These are phyloP conservation scores for Trypanosoma boissoni DNA, from an alignment of 208 protist genomes.

Conservation along the genomic window DNA sequence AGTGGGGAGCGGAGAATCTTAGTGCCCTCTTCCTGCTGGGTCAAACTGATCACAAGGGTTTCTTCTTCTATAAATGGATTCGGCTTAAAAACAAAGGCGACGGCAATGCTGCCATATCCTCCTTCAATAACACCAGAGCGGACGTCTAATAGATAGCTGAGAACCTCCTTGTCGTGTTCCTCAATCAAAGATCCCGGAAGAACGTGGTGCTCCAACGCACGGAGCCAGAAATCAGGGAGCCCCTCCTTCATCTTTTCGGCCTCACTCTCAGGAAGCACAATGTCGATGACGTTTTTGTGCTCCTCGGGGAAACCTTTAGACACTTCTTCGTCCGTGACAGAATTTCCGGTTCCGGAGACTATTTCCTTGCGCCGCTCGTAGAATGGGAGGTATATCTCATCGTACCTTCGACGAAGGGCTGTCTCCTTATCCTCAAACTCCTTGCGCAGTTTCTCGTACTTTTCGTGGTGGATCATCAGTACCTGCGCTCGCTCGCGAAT, in stretches of 20 bases:
- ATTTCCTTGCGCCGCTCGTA: conserved; percentile 72
- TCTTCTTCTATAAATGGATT: conserved; percentile 81
- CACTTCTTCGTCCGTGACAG: conserved; percentile 67
- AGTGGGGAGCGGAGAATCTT: conserved; percentile 51
- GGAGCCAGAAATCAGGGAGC: conserved; percentile 73
- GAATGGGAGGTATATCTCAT: conserved; percentile 59
- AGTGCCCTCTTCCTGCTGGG: conserved; percentile 34
- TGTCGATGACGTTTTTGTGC: conserved; percentile 45
- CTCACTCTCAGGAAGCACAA: conserved; percentile 13
- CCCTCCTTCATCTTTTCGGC: conserved; percentile 31
- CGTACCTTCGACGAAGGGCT: conserved; percentile 66
- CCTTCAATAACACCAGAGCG: conserved; percentile 46
- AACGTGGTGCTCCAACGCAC: conserved; percentile 67
- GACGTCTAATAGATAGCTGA: conserved; percentile 69
- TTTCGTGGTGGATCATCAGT: conserved; percentile 67
- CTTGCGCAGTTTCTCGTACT: conserved; percentile 54
- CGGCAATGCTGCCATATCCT: conserved; percentile 60
- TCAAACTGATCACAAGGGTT: conserved; percentile 53
- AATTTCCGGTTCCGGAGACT: conserved; percentile 45
- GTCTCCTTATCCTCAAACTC: conserved; percentile 66
- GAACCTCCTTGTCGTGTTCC: conserved; percentile 68
- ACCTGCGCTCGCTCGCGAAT: conserved; percentile 77
- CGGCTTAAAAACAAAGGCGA: conserved; percentile 79
- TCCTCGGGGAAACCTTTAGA: conserved; percentile 59
- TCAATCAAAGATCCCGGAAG: conserved; percentile 63